These are phyloP conservation scores for Penicillium silybi DNA, from an alignment of 495 filamentous ascomycete genomes.

Conservation along the genomic window DNA sequence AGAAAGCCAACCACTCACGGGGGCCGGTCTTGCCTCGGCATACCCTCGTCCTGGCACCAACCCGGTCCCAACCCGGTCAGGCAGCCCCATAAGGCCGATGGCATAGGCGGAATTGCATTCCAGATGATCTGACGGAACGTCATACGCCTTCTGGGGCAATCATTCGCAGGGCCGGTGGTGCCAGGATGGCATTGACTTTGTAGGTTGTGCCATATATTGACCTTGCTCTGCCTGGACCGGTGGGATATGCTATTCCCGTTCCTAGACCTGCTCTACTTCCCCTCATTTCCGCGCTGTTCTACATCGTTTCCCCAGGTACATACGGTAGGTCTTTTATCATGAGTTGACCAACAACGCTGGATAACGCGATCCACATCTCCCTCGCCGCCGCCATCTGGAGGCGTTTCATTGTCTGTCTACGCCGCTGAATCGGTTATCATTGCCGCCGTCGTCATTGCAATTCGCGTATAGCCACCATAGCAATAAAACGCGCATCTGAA, in stretches of 20 bases:
- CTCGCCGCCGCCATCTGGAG: neutral
- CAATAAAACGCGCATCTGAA: neutral
- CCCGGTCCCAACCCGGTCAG: neutral
- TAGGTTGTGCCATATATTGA: neutral
- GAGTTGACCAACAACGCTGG: neutral
- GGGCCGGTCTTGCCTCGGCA: neutral
- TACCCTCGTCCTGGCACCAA: neutral
- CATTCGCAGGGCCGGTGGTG: neutral
- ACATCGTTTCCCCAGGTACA: neutral
- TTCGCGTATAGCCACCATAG: neutral
- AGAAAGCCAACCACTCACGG: neutral
- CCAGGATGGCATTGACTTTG: neutral
- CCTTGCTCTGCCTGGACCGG: neutral
- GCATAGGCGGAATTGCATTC: constrained; percentile 7
- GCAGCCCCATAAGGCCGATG: neutral
- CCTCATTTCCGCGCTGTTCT: too few relatives aligned
- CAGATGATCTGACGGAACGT: constrained; percentile 12
- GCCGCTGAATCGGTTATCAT: neutral
- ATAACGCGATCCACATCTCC: neutral
- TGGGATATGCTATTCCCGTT: neutral
- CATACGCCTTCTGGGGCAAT: constrained; percentile 1
- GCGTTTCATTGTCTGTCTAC: neutral
- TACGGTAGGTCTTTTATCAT: neutral
- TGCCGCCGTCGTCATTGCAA: neutral
- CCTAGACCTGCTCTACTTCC: neutral